Base-by-base conservation (phyloP, 2,329 filamentous ascomycete species). In the Paecilomyces sp. region DNA sequence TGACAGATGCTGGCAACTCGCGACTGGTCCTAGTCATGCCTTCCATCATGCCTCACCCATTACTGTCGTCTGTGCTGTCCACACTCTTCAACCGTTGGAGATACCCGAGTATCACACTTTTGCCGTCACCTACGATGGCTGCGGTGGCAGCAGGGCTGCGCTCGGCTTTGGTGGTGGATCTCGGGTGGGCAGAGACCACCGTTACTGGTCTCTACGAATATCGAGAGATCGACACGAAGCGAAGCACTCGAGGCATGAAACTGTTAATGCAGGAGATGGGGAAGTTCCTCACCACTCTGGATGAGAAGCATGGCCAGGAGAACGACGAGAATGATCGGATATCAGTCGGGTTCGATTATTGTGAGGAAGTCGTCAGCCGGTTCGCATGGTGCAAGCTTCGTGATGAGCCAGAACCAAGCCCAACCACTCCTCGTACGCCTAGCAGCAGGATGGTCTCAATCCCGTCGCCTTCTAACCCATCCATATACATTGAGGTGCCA, bases 141-240 rank as follows among this genome's bases (percentile, higher is more conserved):
- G 81, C 88, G 6, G 84, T 92, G 2, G 89, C 88, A 7, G 92
- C 92, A 5, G 94, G 94, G 0, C 79, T 96, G 50, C 86, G 94
- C 13, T 91, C 90, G n/a, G 91, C 88, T 0, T 74, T 99, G 51
- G 85, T 97, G 0, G 81, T 99, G 41, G 92, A 99, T 69, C 82
- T 99, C 61, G 94, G 93, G 52, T 99, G 94, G 94, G 83, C 87
- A 51, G 94, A 97, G 74, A 96, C 92, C 0, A 83, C 88, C 0
- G 85, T 95, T 24, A 96, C 91, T 0, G 89, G 88, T 5, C 82
- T 97, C 6, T 97, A 92, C 70, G 94, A 99, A 75, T 96, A 92
- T 72, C 87, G 90, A 58, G 92, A 96, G 72, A 85, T 96, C 1
- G 80, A 82, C 15, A 85, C 85, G 58, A 84, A 81, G 59, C 83